Percentiles rank a stretch among this genome's conserved stretches.
phyloP scores from a whole-genome alignment of 441 rosid genomes.

The Jatropha multifida region DNA sequence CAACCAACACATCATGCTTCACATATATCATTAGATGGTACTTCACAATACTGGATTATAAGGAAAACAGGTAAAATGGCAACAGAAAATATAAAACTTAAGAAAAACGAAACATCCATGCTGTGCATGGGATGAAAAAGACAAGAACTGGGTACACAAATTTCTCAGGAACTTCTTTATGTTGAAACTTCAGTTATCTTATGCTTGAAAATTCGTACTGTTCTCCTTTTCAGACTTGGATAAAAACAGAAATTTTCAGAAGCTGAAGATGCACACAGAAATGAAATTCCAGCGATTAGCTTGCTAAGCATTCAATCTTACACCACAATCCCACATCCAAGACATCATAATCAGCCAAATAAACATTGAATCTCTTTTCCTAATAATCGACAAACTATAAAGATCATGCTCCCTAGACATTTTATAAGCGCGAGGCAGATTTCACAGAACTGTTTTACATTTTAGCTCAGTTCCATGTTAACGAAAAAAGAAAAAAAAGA shows the following conservation, averaged over 20 bases:
- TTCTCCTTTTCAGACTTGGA: not conserved
- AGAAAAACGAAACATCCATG: not conserved
- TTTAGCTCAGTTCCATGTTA: not conserved
- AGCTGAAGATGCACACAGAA: not conserved
- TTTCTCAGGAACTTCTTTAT: not conserved
- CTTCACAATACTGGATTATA: not conserved
- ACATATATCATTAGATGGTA: not conserved
- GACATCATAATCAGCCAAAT: not conserved
- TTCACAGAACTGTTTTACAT: not conserved
- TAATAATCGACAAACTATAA: not conserved
- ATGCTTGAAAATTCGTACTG: too few relatives aligned
- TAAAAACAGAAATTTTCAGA: not conserved
- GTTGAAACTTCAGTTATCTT: not conserved
- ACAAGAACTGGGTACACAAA: not conserved
- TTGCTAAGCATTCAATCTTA: not conserved
- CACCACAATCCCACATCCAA: not conserved
- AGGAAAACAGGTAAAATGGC: not conserved
- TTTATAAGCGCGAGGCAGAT: not conserved
- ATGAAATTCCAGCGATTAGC: not conserved
- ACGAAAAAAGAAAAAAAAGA: not conserved
- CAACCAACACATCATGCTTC: not conserved
- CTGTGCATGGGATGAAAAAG: not conserved
- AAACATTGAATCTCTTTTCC: not conserved
- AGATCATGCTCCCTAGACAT: not conserved
- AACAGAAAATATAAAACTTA: not conserved